Evolutionary conservation across 805 yeast species (phyloP).

Genomic region (Peterozyma toletana): DNA sequence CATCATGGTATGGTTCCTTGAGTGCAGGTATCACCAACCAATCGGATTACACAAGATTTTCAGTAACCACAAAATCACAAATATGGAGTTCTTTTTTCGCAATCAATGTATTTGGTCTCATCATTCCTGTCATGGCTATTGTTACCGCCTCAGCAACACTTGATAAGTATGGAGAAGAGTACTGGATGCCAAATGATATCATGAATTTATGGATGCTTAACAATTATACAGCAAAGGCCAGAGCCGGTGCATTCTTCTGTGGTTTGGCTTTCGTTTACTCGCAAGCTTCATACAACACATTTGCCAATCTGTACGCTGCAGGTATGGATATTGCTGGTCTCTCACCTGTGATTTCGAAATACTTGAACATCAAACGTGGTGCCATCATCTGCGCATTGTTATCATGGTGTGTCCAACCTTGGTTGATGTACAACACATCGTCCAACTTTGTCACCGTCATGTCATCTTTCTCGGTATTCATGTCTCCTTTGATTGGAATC

Average conservation of each 20-base stretch:
- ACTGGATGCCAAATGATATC: constrained; percentile 29
- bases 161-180: constrained; percentile 23
- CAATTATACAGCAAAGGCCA: constrained; percentile 22
- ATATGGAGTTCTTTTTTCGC: constrained; percentile 11
- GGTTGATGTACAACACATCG: constrained; percentile 29
- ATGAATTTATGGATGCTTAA: constrained; percentile 20
- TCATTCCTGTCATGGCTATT: constrained; percentile 36
- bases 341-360: constrained; percentile 25
- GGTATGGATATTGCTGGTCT: constrained; percentile 46
- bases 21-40: constrained; percentile 33
- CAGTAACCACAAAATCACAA: constrained; percentile 8
- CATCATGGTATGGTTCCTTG: constrained; percentile 30
- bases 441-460: constrained; percentile 24
- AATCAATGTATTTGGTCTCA: constrained; percentile 21
- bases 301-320: constrained; percentile 34
- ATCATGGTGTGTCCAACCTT: constrained; percentile 27
- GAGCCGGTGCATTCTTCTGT: constrained; percentile 29
- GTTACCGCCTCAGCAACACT: constrained; percentile 31
- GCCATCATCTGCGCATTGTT: constrained; percentile 28
- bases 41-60: constrained; percentile 32
- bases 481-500: constrained; percentile 31
- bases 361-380: constrained; percentile 37
- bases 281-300: constrained; percentile 31
- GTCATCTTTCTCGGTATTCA: constrained; percentile 26
- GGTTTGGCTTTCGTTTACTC: constrained; percentile 23